These are phyloP conservation scores for Lachnellula cervina DNA, from an alignment of 2,329 filamentous ascomycete genomes.

Conservation along the genomic window DNA sequence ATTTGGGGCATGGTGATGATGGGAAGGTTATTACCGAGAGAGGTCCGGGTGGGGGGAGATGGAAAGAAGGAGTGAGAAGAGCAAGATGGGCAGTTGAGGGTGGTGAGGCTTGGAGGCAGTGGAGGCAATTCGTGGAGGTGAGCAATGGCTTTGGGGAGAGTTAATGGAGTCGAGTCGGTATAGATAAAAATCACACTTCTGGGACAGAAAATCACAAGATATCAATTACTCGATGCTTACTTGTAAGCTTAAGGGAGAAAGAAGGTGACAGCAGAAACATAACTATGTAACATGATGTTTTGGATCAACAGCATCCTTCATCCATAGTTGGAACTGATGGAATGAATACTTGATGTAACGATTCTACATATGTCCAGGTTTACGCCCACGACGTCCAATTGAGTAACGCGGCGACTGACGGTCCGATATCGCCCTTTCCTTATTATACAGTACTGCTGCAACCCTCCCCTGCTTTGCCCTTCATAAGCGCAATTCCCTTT, in stretches of 20 bases:
- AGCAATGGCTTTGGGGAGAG: conserved; percentile 36
- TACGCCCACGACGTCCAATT: background rate
- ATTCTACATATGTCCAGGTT: too few relatives aligned
- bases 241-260: too few relatives aligned
- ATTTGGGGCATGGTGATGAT: conserved; percentile 76
- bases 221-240: too few relatives aligned
- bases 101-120: conserved; percentile 78
- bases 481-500: background rate
- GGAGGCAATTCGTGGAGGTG: conserved; percentile 76
- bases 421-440: conserved; percentile 13
- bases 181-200: background rate
- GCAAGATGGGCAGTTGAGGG: conserved; percentile 86
- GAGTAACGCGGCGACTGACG: conserved; percentile 12
- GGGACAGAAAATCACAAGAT: too few relatives aligned
- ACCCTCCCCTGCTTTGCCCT: background rate
- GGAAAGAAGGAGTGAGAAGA: conserved; percentile 89
- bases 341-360: too few relatives aligned
- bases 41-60: conserved; percentile 79
- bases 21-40: conserved; percentile 75
- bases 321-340: too few relatives aligned
- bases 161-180: background rate
- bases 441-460: background rate
- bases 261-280: too few relatives aligned
- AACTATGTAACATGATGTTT: too few relatives aligned
- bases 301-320: too few relatives aligned